Conservation (phyloP, 768 basidiomycete species). For the Strobilomyces confusus region DNA sequence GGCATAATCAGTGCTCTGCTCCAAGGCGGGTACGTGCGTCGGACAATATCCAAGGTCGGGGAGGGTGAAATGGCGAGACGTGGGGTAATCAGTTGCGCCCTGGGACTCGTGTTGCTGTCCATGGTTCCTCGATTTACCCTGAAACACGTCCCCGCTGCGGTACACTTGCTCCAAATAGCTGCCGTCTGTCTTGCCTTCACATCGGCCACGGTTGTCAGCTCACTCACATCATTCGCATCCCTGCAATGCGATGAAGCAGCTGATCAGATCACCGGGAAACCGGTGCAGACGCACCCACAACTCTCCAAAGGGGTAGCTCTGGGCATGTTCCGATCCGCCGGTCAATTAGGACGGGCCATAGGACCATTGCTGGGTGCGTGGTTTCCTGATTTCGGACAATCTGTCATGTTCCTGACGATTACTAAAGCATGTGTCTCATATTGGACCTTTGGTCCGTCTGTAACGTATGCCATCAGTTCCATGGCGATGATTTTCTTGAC, state of each 20-base stretch:
- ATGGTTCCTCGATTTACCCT: constrained; percentile 56
- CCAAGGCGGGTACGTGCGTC: constrained; percentile 93
- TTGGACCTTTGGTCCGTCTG: constrained; percentile 82
- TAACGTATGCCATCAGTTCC: constrained; percentile 67
- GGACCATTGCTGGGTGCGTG: constrained; percentile 83
- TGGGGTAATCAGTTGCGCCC: constrained; percentile 70
- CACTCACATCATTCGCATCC: constrained; percentile 87
- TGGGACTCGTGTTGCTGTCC: constrained; percentile 69
- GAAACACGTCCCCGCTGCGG: constrained; percentile 40
- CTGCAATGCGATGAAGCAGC: constrained; percentile 80
- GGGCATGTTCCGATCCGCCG: constrained; percentile 85
- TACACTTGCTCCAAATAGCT: constrained; percentile 58
- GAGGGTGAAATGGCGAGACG: constrained; percentile 81
- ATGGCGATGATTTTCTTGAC: constrained; percentile 62
- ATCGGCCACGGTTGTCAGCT: constrained; percentile 91
- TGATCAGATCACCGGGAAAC: constrained; percentile 55
- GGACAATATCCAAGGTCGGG: constrained; percentile 67
- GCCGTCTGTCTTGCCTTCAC: constrained; percentile 90
- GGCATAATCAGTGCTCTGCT: constrained; percentile 87
- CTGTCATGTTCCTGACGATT: constrained; percentile 9
- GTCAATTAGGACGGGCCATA: constrained; percentile 89
- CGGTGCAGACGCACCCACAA: constrained; percentile 52
- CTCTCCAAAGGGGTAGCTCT: constrained; percentile 82
- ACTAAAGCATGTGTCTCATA: constrained; percentile 77
- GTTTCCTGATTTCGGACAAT: constrained; percentile 1